These are phyloP conservation scores for Lipomyces kockii DNA, from an alignment of 805 yeast genomes.

Conservation along the genomic window DNA sequence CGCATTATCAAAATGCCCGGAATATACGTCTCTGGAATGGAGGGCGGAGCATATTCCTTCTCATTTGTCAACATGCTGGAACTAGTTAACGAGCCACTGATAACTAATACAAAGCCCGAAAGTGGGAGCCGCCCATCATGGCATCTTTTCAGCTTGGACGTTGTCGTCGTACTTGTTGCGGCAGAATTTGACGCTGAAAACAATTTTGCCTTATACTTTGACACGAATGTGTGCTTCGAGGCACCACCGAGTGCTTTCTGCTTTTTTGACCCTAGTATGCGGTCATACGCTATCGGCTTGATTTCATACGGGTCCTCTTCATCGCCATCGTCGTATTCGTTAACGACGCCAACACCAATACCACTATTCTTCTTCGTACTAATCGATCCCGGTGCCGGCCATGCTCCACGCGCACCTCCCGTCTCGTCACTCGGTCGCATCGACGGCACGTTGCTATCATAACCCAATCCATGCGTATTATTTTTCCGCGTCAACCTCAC, in stretches of 20 bases:
- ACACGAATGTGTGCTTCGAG: background rate
- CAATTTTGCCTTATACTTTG: slow-evolving; percentile 6
- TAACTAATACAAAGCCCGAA: slow-evolving; percentile 18
- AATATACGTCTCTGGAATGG: slow-evolving; percentile 23
- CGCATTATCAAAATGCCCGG: slow-evolving; percentile 18
- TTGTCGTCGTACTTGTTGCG: background rate
- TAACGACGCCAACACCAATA: slow-evolving; percentile 37
- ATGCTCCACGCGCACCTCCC: background rate
- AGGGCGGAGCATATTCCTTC: slow-evolving; percentile 23
- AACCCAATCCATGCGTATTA: slow-evolving; percentile 37
- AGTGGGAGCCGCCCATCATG: slow-evolving; percentile 34
- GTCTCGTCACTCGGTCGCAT: background rate
- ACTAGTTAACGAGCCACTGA: background rate
- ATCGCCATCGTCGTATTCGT: slow-evolving; percentile 39
- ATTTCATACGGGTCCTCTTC: slow-evolving; percentile 36
- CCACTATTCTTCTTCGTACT: slow-evolving; percentile 32
- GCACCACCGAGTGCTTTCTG: background rate
- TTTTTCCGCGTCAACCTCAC: slow-evolving; percentile 1
- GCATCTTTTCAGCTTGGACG: slow-evolving; percentile 10
- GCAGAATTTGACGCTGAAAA: background rate
- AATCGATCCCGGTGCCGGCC: slow-evolving; percentile 15
- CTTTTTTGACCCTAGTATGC: slow-evolving; percentile 15
- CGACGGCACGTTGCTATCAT: slow-evolving; percentile 21
- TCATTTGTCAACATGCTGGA: background rate
- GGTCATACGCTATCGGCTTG: slow-evolving; percentile 26